Conservation (phyloP, 768 basidiomycete genomes). For the Amylocystis lapponica region DNA sequence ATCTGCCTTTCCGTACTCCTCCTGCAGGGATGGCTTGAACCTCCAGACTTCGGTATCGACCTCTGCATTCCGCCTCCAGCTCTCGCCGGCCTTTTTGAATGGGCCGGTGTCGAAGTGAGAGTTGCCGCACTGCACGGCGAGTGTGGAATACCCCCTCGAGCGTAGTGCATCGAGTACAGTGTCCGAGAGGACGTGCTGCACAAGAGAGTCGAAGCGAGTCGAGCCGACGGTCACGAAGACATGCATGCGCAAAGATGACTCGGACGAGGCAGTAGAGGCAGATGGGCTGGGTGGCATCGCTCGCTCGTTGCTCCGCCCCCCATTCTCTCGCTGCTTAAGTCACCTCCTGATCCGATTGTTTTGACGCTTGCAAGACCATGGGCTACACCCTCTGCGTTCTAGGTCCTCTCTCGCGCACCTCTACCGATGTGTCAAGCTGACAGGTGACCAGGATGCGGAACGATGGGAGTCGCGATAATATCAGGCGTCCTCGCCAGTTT, state of each 20-base stretch:
- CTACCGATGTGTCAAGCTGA: constrained; percentile 6
- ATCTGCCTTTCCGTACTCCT: constrained; percentile 60
- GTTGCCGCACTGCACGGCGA: constrained; percentile 79
- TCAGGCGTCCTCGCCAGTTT: constrained; percentile 89
- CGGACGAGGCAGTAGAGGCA: neutral
- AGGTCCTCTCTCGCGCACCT: constrained; percentile 37
- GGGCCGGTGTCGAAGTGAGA: constrained; percentile 41
- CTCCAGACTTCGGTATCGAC: constrained; percentile 55
- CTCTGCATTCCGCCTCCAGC: constrained; percentile 21
- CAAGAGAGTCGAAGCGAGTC: constrained; percentile 76
- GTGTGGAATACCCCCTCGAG: constrained; percentile 46
- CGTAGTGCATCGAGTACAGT: constrained; percentile 52
- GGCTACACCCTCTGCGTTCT: constrained; percentile 90
- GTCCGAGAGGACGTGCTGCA: constrained; percentile 51
- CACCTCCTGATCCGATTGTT: too few species aligned
- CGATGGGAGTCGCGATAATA: constrained; percentile 94
- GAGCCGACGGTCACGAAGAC: constrained; percentile 88
- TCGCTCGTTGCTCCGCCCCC: constrained; percentile 2
- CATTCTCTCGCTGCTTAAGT: constrained; percentile 1
- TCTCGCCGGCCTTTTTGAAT: constrained; percentile 17
- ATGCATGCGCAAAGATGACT: constrained; percentile 13
- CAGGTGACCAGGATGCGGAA: constrained; percentile 76
- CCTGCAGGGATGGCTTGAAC: constrained; percentile 69
- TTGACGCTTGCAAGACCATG: too few species aligned
- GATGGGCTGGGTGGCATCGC: constrained; percentile 7